Base-by-base conservation (phyloP, 2,329 filamentous ascomycete genomes). In the Raffaelea arxii region DNA sequence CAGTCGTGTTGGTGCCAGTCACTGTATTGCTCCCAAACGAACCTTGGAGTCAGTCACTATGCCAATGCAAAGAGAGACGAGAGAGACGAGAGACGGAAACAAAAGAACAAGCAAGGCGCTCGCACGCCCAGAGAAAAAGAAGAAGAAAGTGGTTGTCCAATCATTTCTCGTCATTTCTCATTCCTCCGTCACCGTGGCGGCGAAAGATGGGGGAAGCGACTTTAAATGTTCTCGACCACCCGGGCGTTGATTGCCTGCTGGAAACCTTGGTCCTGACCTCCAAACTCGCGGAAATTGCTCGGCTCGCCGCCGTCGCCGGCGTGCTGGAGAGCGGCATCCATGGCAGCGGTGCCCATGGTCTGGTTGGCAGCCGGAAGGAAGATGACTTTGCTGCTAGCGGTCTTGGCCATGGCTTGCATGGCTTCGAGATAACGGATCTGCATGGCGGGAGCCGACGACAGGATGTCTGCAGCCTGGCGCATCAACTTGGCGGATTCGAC, bases 381-480 rank as follows among this genome's bases (percentile, higher is more conserved):
- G 57, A 91, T 90, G 58, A 92, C 84, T 69, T 94, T 94, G 66
- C 74, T 78, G 67, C 89, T 94, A 41, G 89, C 87, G 0, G 80
- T 79, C 77, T 96, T 97, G 58, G 92, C 92, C 91, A 98, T 98
- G 37, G 87, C 79, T 65, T 97, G 92, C 91, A 97, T 97, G 4
- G 92, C 90, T 70, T 98, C 92, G 55, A 98, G 84, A 66, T 97
- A 97, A 55, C 90, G 76, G 70, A 95, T 95, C 70, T 96, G 90
- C 92, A 98, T 98, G 56, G 92, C 92, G 3, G 92, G 92, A 0
- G 91, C 91, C 16, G 81, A 88, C 52, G 80, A 86, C 43, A 98
- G 68, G 56, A 97, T 96, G 62, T 98, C 91, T 64, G 92, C 92
- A 32, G 92, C 91, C 69, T 92, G 81, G 59, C 84, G 78, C 86